Percentiles rank a stretch among this genome's conserved stretches.
Evolutionary conservation across 2,329 filamentous ascomycete genomes (phyloP).

Genomic region (Graphiopsis chlorocephala): DNA sequence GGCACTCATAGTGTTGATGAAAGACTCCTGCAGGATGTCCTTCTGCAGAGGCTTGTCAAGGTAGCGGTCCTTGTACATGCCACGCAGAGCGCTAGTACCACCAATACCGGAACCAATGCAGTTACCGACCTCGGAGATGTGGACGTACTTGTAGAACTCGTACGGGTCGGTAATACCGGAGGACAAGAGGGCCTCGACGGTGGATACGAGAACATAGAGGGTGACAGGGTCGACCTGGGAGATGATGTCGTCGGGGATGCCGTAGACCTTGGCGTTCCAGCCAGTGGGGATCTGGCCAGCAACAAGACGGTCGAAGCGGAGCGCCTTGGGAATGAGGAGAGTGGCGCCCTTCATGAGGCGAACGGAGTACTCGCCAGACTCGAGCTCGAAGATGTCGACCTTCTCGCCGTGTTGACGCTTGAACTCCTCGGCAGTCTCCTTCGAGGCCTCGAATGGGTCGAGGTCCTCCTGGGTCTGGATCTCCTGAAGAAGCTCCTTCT

Average conservation of each 20-base stretch:
- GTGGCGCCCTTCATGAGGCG: conserved; percentile 93
- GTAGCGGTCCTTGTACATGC: conserved; percentile 98
- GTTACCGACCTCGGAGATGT: conserved; percentile 96
- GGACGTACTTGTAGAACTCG: conserved; percentile 99
- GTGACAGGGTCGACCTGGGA: conserved; percentile 96
- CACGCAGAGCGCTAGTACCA: conserved; percentile 84
- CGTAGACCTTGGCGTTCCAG: conserved; percentile 95
- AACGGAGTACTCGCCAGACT: conserved; percentile 89
- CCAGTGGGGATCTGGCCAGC: conserved; percentile 95
- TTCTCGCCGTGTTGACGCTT: conserved; percentile 96
- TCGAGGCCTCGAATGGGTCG: conserved; percentile 93
- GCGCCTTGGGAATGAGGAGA: conserved; percentile 92
- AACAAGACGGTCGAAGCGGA: conserved; percentile 94
- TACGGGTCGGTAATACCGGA: conserved; percentile 98
- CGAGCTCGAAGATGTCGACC: conserved; percentile 94
- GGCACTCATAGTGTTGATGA: conserved; percentile 99
- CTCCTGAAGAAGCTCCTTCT: conserved; percentile 97
- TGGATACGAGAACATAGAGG: conserved; percentile 89
- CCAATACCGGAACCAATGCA: conserved; percentile 98
- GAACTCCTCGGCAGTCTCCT: conserved; percentile 97
- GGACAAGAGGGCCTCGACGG: conserved; percentile 83
- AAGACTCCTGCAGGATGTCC: conserved; percentile 97
- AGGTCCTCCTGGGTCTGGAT: conserved; percentile 96
- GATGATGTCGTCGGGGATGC: conserved; percentile 96
- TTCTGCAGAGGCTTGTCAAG: conserved; percentile 97